These are phyloP conservation scores for Podaxis carcinomalis DNA, from an alignment of 768 basidiomycete species.

Conservation along the genomic window DNA sequence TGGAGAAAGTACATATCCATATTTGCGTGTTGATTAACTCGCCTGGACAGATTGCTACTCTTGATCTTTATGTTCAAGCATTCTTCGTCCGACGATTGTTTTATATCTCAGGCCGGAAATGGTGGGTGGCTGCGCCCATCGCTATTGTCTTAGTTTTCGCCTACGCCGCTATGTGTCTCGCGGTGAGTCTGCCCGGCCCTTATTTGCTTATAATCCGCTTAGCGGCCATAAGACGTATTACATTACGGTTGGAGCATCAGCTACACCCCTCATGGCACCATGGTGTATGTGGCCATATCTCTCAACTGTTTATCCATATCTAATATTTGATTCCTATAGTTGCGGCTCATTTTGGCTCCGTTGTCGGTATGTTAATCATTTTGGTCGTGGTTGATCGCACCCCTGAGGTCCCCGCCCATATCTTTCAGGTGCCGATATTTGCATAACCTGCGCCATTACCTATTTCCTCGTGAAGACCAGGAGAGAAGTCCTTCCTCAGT, in stretches of 20 bases:
- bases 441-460: slow-evolving; percentile 22
- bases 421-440: slow-evolving; percentile 24
- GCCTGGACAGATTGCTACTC: slow-evolving; percentile 22
- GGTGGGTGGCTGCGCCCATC: slow-evolving; percentile 22
- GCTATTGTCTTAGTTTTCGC: slow-evolving; percentile 22
- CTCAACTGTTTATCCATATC: neutral
- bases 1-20: neutral
- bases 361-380: slow-evolving; percentile 1
- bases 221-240: slow-evolving; percentile 21
- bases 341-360: slow-evolving; percentile 9
- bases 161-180: slow-evolving; percentile 24
- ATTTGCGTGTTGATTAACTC: neutral
- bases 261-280: slow-evolving; percentile 15
- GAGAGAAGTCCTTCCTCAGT: slow-evolving; percentile 27
- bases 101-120: slow-evolving; percentile 21
- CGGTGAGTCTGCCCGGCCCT: slow-evolving; percentile 16
- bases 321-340: neutral
- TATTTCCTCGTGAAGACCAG: slow-evolving; percentile 25
- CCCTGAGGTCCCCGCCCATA: neutral
- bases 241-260: slow-evolving; percentile 18
- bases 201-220: neutral
- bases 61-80: slow-evolving; percentile 28
- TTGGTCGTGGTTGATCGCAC: no score
- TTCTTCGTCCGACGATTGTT: slow-evolving; percentile 29
- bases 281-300: slow-evolving; percentile 25